These are phyloP conservation scores for Trichoderma citrinoviride DNA, from an alignment of 2,329 filamentous ascomycete genomes.

Conservation along the genomic window DNA sequence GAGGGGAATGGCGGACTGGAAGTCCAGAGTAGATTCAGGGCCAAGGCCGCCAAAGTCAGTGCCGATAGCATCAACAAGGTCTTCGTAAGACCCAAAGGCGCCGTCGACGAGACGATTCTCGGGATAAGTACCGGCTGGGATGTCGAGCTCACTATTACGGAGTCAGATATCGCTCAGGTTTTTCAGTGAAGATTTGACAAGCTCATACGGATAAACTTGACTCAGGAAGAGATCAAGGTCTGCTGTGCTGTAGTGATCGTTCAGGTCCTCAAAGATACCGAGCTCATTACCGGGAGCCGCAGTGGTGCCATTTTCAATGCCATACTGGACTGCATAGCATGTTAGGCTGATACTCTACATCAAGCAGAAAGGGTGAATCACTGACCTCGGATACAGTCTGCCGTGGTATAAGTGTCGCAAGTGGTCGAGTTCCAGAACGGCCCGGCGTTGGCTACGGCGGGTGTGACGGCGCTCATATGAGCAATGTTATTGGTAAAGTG, in stretches of 20 bases:
- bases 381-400: conserved; percentile 1
- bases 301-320: neutral
- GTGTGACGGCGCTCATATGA: neutral
- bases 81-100: neutral
- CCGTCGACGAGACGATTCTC: conserved; percentile 1
- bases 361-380: neutral
- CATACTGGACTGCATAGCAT: neutral
- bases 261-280: conserved; percentile 4
- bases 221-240: neutral
- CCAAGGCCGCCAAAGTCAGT: neutral
- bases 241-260: conserved; percentile 6
- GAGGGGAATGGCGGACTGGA: neutral
- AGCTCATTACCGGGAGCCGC: conserved; percentile 6
- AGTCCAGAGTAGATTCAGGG: neutral
- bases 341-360: neutral
- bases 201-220: neutral
- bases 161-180: neutral
- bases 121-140: neutral
- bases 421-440: neutral
- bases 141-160: neutral
- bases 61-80: neutral
- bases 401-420: neutral
- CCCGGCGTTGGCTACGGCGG: too few relatives aligned
- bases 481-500: neutral
- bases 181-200: too few relatives aligned